Percentiles rank a stretch among this genome's conserved stretches.
These are phyloP conservation scores for Pythium sukuiense DNA, from an alignment of 352 stramenopile species.

Conservation along the genomic window DNA sequence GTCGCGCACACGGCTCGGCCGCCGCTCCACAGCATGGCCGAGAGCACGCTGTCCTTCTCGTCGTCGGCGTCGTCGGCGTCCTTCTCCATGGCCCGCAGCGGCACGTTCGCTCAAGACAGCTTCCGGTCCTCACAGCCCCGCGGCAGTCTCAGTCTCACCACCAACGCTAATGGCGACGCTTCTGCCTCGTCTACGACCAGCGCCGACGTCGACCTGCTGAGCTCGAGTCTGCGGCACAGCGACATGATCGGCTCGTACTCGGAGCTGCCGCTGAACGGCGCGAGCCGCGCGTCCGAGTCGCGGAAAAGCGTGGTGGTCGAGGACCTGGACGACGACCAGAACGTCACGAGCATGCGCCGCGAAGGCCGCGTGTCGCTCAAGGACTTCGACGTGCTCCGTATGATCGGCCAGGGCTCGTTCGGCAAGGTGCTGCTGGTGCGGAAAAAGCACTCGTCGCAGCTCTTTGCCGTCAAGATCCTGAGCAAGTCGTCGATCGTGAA, in stretches of 20 bases:
- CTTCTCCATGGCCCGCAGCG: slow-evolving; percentile 11
- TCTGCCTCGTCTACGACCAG: no score
- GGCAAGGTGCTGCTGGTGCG: slow-evolving; percentile 90
- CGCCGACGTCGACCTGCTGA: slow-evolving; percentile 46
- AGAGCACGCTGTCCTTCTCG: slow-evolving; percentile 24
- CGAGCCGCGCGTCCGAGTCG: slow-evolving; percentile 28
- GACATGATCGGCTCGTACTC: slow-evolving; percentile 30
- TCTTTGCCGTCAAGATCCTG: slow-evolving; percentile 86
- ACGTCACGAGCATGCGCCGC: slow-evolving; percentile 28
- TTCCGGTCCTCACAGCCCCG: neutral
- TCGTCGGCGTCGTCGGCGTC: slow-evolving; percentile 21
- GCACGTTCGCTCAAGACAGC: neutral
- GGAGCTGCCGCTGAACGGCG: neutral
- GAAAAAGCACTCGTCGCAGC: slow-evolving; percentile 72
- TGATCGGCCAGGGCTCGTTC: slow-evolving; percentile 92
- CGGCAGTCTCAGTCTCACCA: neutral
- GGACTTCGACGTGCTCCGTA: slow-evolving; percentile 88
- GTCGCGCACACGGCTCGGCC: slow-evolving; percentile 32
- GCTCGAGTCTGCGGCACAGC: slow-evolving; percentile 43
- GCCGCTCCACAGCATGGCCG: slow-evolving; percentile 55
- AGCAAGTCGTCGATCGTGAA: slow-evolving; percentile 77
- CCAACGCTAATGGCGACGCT: no score
- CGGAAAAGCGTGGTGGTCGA: slow-evolving; percentile 65
- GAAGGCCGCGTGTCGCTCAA: slow-evolving; percentile 60
- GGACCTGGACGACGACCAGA: slow-evolving; percentile 65